A percentile compares a stretch with the other conserved stretches of the same genome.
phyloP scores from a whole-genome alignment of 2,329 filamentous ascomycete species.

The Fusarium sp. region DNA sequence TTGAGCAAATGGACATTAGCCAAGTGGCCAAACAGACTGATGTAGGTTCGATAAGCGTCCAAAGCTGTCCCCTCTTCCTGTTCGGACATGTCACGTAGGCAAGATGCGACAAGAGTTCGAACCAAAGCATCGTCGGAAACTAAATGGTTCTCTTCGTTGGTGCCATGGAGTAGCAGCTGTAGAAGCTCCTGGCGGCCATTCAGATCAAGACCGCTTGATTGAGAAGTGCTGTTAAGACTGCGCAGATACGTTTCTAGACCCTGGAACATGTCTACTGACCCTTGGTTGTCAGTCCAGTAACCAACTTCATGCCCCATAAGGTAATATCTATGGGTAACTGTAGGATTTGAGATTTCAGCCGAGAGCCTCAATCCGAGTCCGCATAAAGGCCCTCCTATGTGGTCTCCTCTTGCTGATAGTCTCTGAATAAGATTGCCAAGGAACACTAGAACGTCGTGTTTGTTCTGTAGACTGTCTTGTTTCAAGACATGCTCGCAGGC shows the following conservation, averaged over 20 bases:
- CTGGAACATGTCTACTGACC: conserved; percentile 40
- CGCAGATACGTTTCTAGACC: conserved; percentile 36
- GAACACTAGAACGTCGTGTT: conserved; percentile 51
- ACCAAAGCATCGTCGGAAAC: conserved; percentile 38
- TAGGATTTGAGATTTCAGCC: conserved; percentile 45
- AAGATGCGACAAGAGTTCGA: conserved; percentile 39
- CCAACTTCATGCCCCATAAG: conserved; percentile 36
- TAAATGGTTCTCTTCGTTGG: conserved; percentile 36
- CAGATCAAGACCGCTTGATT: conserved; percentile 7
- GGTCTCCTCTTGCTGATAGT: conserved; percentile 44
- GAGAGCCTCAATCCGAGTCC: conserved; percentile 52
- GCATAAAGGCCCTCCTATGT: conserved; percentile 49
- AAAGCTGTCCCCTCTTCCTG: conserved; percentile 8
- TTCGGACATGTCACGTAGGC: conserved; percentile 13
- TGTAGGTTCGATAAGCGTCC: conserved; percentile 46
- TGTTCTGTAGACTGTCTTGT: conserved; percentile 6
- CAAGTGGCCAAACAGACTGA: conserved; percentile 50
- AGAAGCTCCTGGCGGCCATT: conserved; percentile 47
- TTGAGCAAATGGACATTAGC: conserved; percentile 51
- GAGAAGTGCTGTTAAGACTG: conserved; percentile 18
- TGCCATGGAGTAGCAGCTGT: conserved; percentile 49
- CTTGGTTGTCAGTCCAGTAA: conserved; percentile 28
- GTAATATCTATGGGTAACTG: conserved; percentile 47
- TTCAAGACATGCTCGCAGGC: conserved; percentile 43
- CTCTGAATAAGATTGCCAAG: conserved; percentile 58